Evolutionary conservation across 805 yeast species (phyloP).

Genomic region (Pichia pseudocactophila): DNA sequence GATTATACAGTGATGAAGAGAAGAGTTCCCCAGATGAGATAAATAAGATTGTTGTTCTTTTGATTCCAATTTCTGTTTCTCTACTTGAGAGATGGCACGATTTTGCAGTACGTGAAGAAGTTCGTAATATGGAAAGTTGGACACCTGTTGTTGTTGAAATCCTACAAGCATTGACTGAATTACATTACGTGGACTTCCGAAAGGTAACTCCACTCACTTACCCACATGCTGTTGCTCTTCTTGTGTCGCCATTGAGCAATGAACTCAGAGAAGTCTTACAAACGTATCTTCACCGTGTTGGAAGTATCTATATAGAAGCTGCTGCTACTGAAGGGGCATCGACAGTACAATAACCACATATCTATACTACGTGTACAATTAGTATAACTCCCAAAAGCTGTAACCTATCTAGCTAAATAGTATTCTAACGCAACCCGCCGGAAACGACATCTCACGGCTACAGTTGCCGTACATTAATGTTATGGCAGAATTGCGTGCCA

Average conservation of each 20-base stretch:
- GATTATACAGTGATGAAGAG: constrained; percentile 60
- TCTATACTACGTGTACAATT: no score
- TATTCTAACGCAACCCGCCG: no score
- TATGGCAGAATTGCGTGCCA: no score
- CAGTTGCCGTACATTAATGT: no score
- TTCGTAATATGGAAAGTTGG: constrained; percentile 77
- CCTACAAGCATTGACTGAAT: constrained; percentile 68
- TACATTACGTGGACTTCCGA: constrained; percentile 65
- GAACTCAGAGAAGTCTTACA: constrained; percentile 31
- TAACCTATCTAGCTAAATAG: no score
- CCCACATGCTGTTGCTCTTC: constrained; percentile 45
- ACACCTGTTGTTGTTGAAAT: constrained; percentile 88
- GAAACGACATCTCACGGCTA: no score
- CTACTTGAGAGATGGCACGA: constrained; percentile 63
- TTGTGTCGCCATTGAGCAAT: constrained; percentile 45
- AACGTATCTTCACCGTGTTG: no score
- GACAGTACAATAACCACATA: no score
- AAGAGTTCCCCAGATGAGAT: constrained; percentile 41
- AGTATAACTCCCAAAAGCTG: no score
- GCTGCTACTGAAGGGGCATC: no score
- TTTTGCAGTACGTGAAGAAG: constrained; percentile 71
- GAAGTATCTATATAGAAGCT: no score
- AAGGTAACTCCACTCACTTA: constrained; percentile 53
- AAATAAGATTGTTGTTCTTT: constrained; percentile 40
- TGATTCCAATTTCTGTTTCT: constrained; percentile 61